A percentile compares a stretch with the other conserved stretches of the same genome.
phyloP scores from a whole-genome alignment of 2,329 filamentous ascomycete genomes.

The Lecanicillium sp. region DNA sequence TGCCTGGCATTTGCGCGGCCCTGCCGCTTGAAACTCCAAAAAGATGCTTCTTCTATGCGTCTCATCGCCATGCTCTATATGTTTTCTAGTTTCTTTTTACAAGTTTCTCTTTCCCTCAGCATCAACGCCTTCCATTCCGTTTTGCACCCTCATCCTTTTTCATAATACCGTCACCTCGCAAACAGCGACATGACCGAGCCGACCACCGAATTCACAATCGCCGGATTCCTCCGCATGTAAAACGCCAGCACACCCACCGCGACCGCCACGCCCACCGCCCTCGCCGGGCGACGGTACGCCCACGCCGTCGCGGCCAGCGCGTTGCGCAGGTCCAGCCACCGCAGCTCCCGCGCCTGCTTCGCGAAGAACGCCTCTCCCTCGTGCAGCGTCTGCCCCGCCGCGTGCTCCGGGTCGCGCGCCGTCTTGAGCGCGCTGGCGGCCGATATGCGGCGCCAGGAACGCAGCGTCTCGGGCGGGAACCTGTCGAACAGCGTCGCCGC shows the following conservation, averaged over 20 bases:
- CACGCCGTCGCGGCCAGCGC: constrained; percentile 38
- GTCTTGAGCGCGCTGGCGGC: constrained; percentile 79
- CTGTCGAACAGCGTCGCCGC: constrained; percentile 57
- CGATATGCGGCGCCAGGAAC: constrained; percentile 68
- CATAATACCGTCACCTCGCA: constrained; percentile 15
- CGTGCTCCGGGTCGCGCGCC: constrained; percentile 47
- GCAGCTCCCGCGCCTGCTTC: constrained; percentile 66
- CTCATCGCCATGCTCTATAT: too few relatives aligned
- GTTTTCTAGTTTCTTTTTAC: too few relatives aligned
- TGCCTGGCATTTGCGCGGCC: too few relatives aligned
- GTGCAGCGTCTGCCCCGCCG: constrained; percentile 50
- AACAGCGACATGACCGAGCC: constrained; percentile 25
- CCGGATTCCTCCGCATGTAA: constrained; percentile 51
- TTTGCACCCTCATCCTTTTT: neutral
- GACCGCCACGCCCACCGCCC: constrained; percentile 57
- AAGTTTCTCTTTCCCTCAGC: neutral
- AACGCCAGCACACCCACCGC: constrained; percentile 62
- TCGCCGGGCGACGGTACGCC: constrained; percentile 60
- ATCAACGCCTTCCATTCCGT: neutral
- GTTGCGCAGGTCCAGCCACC: constrained; percentile 49
- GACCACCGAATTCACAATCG: constrained; percentile 23
- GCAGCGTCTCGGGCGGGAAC: constrained; percentile 67
- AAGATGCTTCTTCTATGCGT: too few relatives aligned
- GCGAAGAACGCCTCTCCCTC: constrained; percentile 65
- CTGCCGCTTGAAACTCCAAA: too few relatives aligned